phyloP scores from a whole-genome alignment of 257 asterid species.

The Solanum dulcamara region DNA sequence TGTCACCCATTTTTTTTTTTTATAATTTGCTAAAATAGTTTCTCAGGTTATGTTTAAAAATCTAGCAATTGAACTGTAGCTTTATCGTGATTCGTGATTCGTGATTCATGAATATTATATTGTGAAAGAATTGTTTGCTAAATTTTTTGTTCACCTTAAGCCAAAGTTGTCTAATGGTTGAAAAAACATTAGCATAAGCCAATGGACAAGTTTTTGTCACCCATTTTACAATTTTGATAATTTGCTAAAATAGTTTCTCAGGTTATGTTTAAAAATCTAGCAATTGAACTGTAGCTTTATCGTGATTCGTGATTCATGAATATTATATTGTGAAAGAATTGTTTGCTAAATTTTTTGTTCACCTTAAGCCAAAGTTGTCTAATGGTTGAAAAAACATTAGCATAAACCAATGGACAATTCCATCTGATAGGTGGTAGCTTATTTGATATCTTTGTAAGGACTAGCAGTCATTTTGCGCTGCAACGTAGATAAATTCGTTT shows the following conservation, averaged over 20 bases:
- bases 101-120: neutral
- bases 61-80: neutral
- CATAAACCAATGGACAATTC: neutral
- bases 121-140: neutral
- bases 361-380: neutral
- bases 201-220: too few species aligned
- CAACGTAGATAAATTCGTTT: neutral
- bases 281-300: neutral
- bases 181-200: neutral
- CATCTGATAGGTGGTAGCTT: neutral
- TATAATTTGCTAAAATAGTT: too few species aligned
- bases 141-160: neutral
- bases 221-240: too few species aligned
- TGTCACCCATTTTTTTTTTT: too few species aligned
- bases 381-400: neutral
- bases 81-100: too few species aligned
- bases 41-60: neutral
- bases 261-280: neutral
- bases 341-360: neutral
- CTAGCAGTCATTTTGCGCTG: neutral
- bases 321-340: neutral
- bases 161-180: neutral
- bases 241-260: too few species aligned
- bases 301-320: neutral
- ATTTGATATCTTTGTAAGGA: neutral